A percentile compares a stretch with the other conserved stretches of the same genome.
Evolutionary conservation across 2,329 filamentous ascomycete genomes (phyloP).

Genomic region (Bipolaris cookei): DNA sequence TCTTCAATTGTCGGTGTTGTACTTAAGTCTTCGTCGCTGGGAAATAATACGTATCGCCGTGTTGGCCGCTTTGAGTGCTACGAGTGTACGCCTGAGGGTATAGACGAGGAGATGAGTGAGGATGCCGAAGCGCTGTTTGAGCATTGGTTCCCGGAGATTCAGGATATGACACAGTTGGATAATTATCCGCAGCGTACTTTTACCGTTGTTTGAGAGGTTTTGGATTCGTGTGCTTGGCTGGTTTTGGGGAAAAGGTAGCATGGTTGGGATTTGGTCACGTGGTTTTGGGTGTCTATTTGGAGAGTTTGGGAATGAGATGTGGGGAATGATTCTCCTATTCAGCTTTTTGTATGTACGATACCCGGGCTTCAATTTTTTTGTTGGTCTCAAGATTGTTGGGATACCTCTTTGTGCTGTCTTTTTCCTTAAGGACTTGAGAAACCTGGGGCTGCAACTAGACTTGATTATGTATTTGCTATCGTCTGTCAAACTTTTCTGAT

Average conservation of each 20-base stretch:
- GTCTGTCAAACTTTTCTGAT: not conserved
- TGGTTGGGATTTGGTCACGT: not conserved
- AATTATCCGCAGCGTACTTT: conserved; percentile 39
- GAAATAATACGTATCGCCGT: conserved; percentile 37
- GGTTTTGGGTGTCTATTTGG: not conserved
- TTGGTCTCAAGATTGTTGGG: no score
- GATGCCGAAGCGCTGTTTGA: conserved; percentile 46
- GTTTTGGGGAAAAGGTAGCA: not conserved
- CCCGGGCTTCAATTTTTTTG: no score
- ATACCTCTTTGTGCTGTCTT: no score
- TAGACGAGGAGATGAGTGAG: conserved; percentile 41
- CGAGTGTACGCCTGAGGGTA: conserved; percentile 38
- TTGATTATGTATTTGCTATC: not conserved
- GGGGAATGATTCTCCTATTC: not conserved
- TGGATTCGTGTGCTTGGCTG: not conserved
- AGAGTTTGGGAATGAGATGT: not conserved
- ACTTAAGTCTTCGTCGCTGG: conserved; percentile 27
- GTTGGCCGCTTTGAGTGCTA: conserved; percentile 48
- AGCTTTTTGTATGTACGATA: not conserved
- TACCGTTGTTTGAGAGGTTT: conserved; percentile 31
- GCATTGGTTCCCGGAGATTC: conserved; percentile 46
- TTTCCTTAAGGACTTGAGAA: not conserved
- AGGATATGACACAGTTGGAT: conserved; percentile 47
- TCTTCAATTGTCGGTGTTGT: conserved; percentile 45
- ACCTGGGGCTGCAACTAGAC: not conserved